Percentiles rank a stretch among this genome's conserved stretches.
These are phyloP conservation scores for Nitzschia putrida DNA, from an alignment of 108 stramenopile species.

Conservation along the genomic window DNA sequence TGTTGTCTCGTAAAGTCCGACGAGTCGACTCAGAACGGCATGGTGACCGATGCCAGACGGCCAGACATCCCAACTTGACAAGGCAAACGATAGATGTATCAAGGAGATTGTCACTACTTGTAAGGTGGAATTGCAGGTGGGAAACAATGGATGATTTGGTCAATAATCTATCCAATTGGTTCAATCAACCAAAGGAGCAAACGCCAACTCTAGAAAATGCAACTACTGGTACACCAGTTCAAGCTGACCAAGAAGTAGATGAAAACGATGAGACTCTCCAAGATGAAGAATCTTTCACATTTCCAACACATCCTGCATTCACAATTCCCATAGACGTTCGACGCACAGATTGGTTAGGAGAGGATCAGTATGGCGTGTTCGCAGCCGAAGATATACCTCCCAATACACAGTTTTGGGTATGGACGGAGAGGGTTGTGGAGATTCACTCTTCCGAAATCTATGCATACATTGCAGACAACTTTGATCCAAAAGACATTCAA, in stretches of 20 bases:
- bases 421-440: slow-evolving; percentile 27
- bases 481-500: background rate
- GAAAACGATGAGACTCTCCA: background rate
- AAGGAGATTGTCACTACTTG: too few species aligned
- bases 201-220: too few species aligned
- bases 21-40: too few species aligned
- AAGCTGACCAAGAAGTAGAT: background rate
- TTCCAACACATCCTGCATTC: slow-evolving; percentile 33
- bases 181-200: too few species aligned
- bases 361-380: slow-evolving; percentile 31
- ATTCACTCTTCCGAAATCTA: slow-evolving; percentile 21
- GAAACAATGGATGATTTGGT: too few species aligned
- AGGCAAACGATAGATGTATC: too few species aligned
- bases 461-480: slow-evolving; percentile 16
- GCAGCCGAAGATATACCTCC: slow-evolving; percentile 28
- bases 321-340: slow-evolving; percentile 27
- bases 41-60: too few species aligned
- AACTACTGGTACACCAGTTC: background rate
- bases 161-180: too few species aligned
- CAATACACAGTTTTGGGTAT: slow-evolving; percentile 31
- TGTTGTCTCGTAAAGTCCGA: too few species aligned
- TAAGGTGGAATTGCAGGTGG: too few species aligned
- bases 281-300: background rate
- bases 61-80: too few species aligned
- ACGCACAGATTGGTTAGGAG: slow-evolving; percentile 13